Conservation (phyloP, 306 rosid genomes). For the Pyrus communis region DNA sequence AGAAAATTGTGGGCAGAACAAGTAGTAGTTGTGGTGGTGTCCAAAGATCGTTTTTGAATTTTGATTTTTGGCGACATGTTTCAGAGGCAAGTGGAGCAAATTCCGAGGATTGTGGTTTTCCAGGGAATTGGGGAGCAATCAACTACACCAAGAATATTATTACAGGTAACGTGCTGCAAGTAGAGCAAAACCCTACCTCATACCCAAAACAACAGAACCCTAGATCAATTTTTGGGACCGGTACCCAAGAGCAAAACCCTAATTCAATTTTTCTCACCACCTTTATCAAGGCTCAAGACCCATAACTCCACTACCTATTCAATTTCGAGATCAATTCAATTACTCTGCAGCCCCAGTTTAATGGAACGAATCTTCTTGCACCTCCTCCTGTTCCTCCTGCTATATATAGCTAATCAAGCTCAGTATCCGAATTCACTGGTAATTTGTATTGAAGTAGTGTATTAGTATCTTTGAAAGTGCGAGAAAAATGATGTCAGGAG, state of each 20-base stretch:
- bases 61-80: background rate
- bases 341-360: background rate
- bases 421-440: background rate
- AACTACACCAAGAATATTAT: background rate
- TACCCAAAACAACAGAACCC: background rate
- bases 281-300: background rate
- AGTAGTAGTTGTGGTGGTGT: background rate
- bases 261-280: constrained; percentile 6
- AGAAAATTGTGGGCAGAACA: background rate
- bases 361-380: background rate
- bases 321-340: background rate
- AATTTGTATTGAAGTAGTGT: background rate
- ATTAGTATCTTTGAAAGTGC: background rate
- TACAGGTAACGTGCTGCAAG: background rate
- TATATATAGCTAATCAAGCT: background rate
- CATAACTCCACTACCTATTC: background rate
- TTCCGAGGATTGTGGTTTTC: constrained; percentile 10
- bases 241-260: background rate
- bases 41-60: background rate
- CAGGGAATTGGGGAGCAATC: constrained; percentile 13
- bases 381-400: background rate
- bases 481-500: background rate
- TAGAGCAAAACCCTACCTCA: constrained; percentile 1
- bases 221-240: background rate
- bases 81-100: constrained; percentile 5